Percentiles rank a stretch among this genome's conserved stretches.
phyloP scores from a whole-genome alignment of 1,139 yeast species.

The Candida smagusa region DNA sequence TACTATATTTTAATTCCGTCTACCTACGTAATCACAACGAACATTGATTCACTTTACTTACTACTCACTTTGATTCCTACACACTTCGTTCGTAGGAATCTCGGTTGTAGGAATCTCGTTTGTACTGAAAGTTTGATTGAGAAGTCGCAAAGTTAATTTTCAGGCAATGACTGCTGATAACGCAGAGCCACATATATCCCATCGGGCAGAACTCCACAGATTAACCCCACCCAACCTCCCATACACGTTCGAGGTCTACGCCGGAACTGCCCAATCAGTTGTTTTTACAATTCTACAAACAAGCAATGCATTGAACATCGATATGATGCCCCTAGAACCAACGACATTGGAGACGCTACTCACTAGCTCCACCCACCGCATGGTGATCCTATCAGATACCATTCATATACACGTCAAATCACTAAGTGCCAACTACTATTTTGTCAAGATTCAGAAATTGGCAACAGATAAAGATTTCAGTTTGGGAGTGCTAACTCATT shows the following conservation, averaged over 20 bases:
- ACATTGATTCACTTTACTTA: too few relatives aligned
- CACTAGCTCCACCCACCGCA: conserved; percentile 4
- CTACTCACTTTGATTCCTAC: too few relatives aligned
- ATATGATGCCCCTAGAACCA: conserved; percentile 8
- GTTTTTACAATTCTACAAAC: conserved; percentile 14
- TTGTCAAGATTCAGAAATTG: conserved; percentile 14
- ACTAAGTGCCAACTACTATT: conserved; percentile 10
- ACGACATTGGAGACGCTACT: conserved; percentile 1
- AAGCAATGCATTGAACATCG: conserved; percentile 9
- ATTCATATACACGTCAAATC: conserved; percentile 8
- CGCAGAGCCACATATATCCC: not conserved
- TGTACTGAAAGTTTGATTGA: too few relatives aligned
- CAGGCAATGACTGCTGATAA: too few relatives aligned
- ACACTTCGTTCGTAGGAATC: too few relatives aligned
- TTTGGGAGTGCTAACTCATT: conserved; percentile 18
- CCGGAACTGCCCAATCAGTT: conserved; percentile 11
- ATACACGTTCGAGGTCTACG: conserved; percentile 14
- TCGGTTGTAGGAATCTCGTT: too few relatives aligned
- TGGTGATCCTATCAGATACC: conserved; percentile 10
- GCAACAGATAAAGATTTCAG: conserved; percentile 13
- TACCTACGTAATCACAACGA: too few relatives aligned
- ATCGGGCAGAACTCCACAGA: conserved; percentile 1
- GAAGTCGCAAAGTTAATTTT: too few relatives aligned
- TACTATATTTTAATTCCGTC: too few relatives aligned
- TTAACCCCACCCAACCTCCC: conserved; percentile 10